These are phyloP conservation scores for Neodidymelliopsis sp. DNA, from an alignment of 2,329 filamentous ascomycete species.

Conservation along the genomic window DNA sequence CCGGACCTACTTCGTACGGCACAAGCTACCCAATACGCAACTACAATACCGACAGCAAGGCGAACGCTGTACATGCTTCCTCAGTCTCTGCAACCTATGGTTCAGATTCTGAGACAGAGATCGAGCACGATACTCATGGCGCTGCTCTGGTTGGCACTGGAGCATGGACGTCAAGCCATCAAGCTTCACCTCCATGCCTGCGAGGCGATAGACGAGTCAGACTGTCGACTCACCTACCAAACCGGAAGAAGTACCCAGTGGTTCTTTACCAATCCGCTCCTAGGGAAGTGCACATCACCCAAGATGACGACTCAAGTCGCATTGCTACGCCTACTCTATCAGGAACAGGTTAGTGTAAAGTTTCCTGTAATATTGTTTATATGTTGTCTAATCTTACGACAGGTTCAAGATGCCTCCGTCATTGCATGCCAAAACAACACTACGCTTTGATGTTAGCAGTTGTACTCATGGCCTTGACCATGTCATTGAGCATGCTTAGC, in stretches of 20 bases:
- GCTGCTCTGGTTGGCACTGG: constrained; percentile 26
- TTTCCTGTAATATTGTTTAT: too few species aligned
- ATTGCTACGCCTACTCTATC: not conserved
- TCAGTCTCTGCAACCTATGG: constrained; percentile 38
- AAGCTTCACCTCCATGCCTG: constrained; percentile 13
- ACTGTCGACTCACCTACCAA: constrained; percentile 3
- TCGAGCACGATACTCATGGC: constrained; percentile 14
- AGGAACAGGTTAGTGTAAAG: not conserved
- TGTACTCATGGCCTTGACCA: constrained; percentile 22
- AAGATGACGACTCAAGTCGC: constrained; percentile 13
- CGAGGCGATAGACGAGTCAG: constrained; percentile 22
- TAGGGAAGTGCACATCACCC: constrained; percentile 13
- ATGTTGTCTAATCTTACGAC: constrained; percentile 8
- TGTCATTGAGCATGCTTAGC: constrained; percentile 17
- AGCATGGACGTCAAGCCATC: constrained; percentile 25
- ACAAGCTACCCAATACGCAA: constrained; percentile 25
- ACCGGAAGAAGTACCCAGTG: constrained; percentile 32
- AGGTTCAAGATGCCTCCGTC: not conserved
- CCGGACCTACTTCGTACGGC: constrained; percentile 40
- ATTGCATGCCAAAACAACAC: constrained; percentile 12
- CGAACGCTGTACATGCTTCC: constrained; percentile 25
- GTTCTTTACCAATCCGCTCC: constrained; percentile 10
- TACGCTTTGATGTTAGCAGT: constrained; percentile 20
- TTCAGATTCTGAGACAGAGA: constrained; percentile 34
- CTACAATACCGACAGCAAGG: constrained; percentile 25